Conservation (phyloP, 2,329 filamentous ascomycete genomes). For the Diplodia intermedia region DNA sequence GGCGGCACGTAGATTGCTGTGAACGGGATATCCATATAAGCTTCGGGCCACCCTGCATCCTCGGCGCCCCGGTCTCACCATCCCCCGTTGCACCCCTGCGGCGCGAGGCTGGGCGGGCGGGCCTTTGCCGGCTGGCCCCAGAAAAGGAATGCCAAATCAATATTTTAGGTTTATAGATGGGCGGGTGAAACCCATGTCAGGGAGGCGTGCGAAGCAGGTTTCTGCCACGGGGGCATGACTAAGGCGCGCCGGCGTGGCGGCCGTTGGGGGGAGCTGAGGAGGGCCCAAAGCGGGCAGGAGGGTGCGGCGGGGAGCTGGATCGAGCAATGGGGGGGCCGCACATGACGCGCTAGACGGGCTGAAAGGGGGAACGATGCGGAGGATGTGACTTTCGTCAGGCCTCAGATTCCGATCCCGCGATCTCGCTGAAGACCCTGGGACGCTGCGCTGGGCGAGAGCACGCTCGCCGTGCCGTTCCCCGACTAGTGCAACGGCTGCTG, state of each 20-base stretch:
- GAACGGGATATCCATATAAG: constrained; percentile 29
- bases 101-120: constrained; percentile 17
- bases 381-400: constrained; percentile 31
- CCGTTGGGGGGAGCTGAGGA: constrained; percentile 29
- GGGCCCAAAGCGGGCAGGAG: constrained; percentile 27
- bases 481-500: constrained; percentile 32
- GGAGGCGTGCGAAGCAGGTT: constrained; percentile 17
- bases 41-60: constrained; percentile 28
- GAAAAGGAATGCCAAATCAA: constrained; percentile 30
- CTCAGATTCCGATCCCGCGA: constrained; percentile 31
- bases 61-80: constrained; percentile 25
- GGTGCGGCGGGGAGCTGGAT: constrained; percentile 16
- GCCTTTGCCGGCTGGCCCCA: constrained; percentile 16
- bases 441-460: constrained; percentile 23
- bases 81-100: constrained; percentile 24
- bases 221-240: constrained; percentile 8
- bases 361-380: constrained; percentile 30
- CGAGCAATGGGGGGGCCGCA: constrained; percentile 8
- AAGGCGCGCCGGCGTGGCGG: constrained; percentile 23
- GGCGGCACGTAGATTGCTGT: constrained; percentile 29
- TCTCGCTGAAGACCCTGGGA: constrained; percentile 32
- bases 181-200: constrained; percentile 25
- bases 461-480: constrained; percentile 31
- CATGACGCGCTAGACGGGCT: constrained; percentile 27
- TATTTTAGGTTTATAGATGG: constrained; percentile 23